Base-by-base conservation (phyloP, 2,329 filamentous ascomycete genomes). In the Fusarium brachygibbosum region DNA sequence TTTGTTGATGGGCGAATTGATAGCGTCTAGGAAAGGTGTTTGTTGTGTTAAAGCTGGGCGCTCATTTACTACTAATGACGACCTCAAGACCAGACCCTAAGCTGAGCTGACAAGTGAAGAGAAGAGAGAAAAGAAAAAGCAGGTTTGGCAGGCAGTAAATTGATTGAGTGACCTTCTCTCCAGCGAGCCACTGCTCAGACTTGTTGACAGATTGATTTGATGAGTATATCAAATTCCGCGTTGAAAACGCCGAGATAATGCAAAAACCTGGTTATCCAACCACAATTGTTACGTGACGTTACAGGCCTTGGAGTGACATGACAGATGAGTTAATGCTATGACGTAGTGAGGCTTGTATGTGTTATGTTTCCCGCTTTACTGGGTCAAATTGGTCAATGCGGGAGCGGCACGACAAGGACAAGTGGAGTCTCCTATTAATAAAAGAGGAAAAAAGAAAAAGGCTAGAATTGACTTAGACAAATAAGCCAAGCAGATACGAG, bases 181-280 rank as follows among this genome's bases (percentile, higher is more conserved):
- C 21, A 17, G 40, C 13, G 35, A 45, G 49, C 49, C 57, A 58
- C 19, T 25, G 23, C 23, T 25, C 6, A 25, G 23, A 25, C 23
- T 32, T 29, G 35, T 44, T 21, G 46, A 25, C 37, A n/a, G 32
- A 57, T 50, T 45, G 35, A 63, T 50, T 67, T 25, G 23, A 25
- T 25, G 23, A 25, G 56, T n/a, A 28, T 45, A 71, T 56, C 49
- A 21, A 31, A 56, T 58, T 58, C 23, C 41, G 53, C 49, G 59
- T 56, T 50, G 66, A 66, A 50, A 59, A 56, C 54, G 54, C 29
- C 28, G 41, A 42, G 49, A 57, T 58, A 37, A 35, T 46, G 28
- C 51, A 57, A 65, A 65, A 70, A 62, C 59, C 45, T 63, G 69
- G 51, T 50, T 21, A 53, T 28, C 59, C 59, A 64, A 64, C 50